Evolutionary conservation across 202 grass and related monocot species (phyloP).

Genomic region (Schoenoplectus tabernaemontani): DNA sequence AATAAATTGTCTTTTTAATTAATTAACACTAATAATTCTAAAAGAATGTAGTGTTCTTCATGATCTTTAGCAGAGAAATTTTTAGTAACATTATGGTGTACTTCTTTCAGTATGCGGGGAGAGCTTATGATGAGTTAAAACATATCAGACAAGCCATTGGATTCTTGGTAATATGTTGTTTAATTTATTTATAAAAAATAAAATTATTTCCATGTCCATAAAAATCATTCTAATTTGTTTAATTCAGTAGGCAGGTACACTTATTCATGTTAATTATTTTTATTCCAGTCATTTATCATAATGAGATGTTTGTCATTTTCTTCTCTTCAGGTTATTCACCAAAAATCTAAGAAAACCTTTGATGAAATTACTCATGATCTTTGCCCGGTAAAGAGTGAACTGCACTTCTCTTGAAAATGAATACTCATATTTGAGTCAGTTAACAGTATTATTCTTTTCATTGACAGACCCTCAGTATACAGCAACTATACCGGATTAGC

Average conservation of each 20-base stretch:
- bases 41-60: conserved; percentile 4
- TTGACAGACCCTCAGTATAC: conserved; percentile 86
- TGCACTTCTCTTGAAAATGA: conserved; percentile 7
- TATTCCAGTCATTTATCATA: too few species aligned
- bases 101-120: conserved; percentile 84
- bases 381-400: conserved; percentile 67
- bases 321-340: conserved; percentile 84
- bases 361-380: conserved; percentile 99
- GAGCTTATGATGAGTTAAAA: conserved; percentile 93
- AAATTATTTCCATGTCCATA: too few species aligned
- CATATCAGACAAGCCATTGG: conserved; percentile 99
- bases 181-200: too few species aligned
- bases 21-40: conserved; percentile 6
- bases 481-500: conserved; percentile 97
- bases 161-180: conserved; percentile 87
- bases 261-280: too few species aligned
- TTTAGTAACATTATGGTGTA: not conserved
- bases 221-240: too few species aligned
- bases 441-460: conserved; percentile 22
- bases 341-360: conserved; percentile 97
- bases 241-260: too few species aligned
- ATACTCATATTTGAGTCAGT: conserved; percentile 24
- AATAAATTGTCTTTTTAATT: conserved; percentile 26
- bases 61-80: not conserved
- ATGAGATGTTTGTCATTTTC: conserved; percentile 1